Conservation (phyloP, 306 rosid genomes). For the Begonia peltatifolia region DNA sequence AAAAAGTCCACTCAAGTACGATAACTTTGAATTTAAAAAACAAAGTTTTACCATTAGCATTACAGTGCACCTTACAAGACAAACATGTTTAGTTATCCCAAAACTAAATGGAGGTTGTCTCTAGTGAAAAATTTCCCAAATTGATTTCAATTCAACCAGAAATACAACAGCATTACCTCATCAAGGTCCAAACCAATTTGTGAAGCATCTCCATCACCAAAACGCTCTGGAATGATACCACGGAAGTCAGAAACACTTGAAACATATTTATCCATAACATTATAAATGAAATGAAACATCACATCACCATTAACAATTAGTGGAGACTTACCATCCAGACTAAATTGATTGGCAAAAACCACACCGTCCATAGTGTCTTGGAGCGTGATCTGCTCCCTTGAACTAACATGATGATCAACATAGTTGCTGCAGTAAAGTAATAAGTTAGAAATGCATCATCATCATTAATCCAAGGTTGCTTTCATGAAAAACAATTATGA, state of each 20-base stretch:
- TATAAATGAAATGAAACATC: constrained; percentile 7
- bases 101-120: no score
- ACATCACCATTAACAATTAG: neutral
- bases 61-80: no score
- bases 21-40: no score
- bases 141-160: no score
- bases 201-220: constrained; percentile 97
- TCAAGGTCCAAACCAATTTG: constrained; percentile 97
- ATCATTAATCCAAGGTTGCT: neutral
- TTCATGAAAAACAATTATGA: constrained; percentile 1
- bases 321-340: constrained; percentile 74
- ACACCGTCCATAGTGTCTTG: constrained; percentile 94
- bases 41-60: no score
- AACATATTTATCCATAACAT: neutral
- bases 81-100: no score
- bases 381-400: constrained; percentile 92
- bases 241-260: no score
- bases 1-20: no score
- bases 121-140: no score
- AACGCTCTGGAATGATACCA: constrained; percentile 46
- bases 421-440: constrained; percentile 63
- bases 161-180: constrained; percentile 40
- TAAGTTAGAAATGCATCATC: constrained; percentile 8
- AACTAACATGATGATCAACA: constrained; percentile 90
- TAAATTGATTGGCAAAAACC: constrained; percentile 84